Base-by-base conservation (phyloP, 805 yeast species). In the Saturnispora besseyi region DNA sequence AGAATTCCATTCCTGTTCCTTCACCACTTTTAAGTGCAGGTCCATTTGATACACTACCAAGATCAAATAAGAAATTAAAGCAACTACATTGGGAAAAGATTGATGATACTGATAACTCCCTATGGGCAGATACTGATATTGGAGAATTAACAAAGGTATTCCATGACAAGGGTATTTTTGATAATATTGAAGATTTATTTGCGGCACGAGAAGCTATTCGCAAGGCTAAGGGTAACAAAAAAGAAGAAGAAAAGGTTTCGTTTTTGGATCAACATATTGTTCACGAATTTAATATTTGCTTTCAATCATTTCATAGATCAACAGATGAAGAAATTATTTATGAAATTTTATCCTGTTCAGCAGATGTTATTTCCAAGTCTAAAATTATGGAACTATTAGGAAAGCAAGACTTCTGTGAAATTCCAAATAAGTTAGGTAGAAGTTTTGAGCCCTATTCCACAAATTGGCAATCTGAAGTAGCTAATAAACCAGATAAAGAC, bases 71-170 rank as follows among this genome's bases (percentile, higher is more conserved):
- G 52, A 87, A 84, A 62, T 75, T 93, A 55, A 93, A 95, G 63
- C 99, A 91, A 63, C 76, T 93, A 72, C 99, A 93, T 64, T 95
- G 98, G 98, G 96, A 91, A 58, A 87, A 86, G 60, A 74, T 95
- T 36, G 96, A 91, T 32, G 76, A 81, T 52, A 84, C 93, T 21
- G 85, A 82, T 47, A 78, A 82, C 42, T 90, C 98, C 0, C 84
- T 93, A 52, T 91, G 99, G 98, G 76, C 80, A 18, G 75, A 77
- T 28, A 73, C 79, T 31, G 78, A 82, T 37, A 79, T 83, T 22
- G 76, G 74, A 2, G 73, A 72, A 21, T 67, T 80, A 40, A 78
- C 84, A 2, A 84, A 79, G 52, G 80, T 79, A 53, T 70, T 91
- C 45, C 70, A 76, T 46, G 83, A 82, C 51, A 79, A 78, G 53